phyloP scores from a whole-genome alignment of 2,329 filamentous ascomycete species.

The Diaporthe sp. region DNA sequence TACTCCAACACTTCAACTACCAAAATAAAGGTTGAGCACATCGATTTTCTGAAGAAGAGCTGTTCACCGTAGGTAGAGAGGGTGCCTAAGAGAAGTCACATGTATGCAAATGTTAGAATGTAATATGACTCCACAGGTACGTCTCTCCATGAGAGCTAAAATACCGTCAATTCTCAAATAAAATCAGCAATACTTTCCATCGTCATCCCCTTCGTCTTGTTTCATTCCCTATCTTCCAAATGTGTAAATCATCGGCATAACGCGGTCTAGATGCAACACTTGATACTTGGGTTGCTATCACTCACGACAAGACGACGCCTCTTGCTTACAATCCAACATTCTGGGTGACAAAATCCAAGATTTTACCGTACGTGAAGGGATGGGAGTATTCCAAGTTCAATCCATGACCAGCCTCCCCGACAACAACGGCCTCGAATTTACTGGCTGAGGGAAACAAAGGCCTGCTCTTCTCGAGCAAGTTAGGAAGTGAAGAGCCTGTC shows the following conservation, averaged over 20 bases:
- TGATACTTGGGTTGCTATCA: background rate
- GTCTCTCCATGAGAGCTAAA: too few relatives aligned
- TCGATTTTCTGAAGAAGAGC: too few relatives aligned
- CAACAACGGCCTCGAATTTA: slow-evolving; percentile 63
- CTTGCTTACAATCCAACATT: slow-evolving; percentile 15
- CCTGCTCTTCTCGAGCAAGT: slow-evolving; percentile 55
- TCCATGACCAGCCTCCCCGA: slow-evolving; percentile 62
- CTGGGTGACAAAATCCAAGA: slow-evolving; percentile 28
- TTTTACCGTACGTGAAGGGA: slow-evolving; percentile 31
- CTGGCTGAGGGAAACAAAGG: slow-evolving; percentile 55
- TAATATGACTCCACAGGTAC: too few relatives aligned
- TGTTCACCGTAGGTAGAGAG: too few relatives aligned
- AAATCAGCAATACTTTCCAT: too few relatives aligned
- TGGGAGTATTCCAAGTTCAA: slow-evolving; percentile 54
- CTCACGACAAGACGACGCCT: background rate
- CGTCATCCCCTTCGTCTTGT: too few relatives aligned
- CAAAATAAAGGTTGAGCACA: too few relatives aligned
- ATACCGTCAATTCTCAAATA: too few relatives aligned
- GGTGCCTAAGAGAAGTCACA: too few relatives aligned
- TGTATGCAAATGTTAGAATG: too few relatives aligned
- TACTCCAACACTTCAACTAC: too few relatives aligned
- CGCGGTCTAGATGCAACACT: background rate
- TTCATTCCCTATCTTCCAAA: too few relatives aligned
- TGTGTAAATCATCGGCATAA: background rate
- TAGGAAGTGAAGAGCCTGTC: slow-evolving; percentile 50